phyloP scores from a whole-genome alignment of 2,329 filamentous ascomycete species.

The Pseudovirgaria hyperparasitica region DNA sequence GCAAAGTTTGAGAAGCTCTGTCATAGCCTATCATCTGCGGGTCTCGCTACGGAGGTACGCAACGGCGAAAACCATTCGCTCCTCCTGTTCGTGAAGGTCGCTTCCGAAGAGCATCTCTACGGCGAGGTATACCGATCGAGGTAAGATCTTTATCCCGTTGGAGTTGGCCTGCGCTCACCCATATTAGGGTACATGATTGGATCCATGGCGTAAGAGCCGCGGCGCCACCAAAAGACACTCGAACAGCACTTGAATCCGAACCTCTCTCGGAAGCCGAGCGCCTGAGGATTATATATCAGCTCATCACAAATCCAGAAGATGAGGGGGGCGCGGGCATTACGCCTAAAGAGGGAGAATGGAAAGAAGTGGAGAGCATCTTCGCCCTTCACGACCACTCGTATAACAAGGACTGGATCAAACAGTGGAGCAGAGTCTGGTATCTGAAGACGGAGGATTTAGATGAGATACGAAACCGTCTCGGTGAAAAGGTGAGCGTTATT shows the following conservation, averaged over 20 bases:
- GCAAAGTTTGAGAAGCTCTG: slow-evolving; percentile 68
- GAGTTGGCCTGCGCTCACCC: not conserved
- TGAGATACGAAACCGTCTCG: slow-evolving; percentile 37
- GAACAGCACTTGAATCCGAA: slow-evolving; percentile 54
- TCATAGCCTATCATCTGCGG: slow-evolving; percentile 59
- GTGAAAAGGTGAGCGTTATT: slow-evolving; percentile 28
- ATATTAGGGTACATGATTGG: slow-evolving; percentile 73
- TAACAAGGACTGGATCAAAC: slow-evolving; percentile 42
- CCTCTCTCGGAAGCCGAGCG: slow-evolving; percentile 81
- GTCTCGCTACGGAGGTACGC: slow-evolving; percentile 80
- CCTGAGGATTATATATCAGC: slow-evolving; percentile 73
- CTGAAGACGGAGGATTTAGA: slow-evolving; percentile 36
- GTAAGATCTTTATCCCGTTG: too few relatives aligned
- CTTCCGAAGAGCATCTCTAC: slow-evolving; percentile 60
- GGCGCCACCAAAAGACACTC: slow-evolving; percentile 62
- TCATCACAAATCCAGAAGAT: slow-evolving; percentile 39
- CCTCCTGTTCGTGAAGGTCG: slow-evolving; percentile 71
- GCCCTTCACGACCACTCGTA: slow-evolving; percentile 37
- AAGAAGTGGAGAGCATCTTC: slow-evolving; percentile 36
- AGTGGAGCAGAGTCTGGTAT: slow-evolving; percentile 35
- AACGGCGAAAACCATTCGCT: slow-evolving; percentile 63
- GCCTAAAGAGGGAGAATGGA: slow-evolving; percentile 37
- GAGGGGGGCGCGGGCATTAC: slow-evolving; percentile 40
- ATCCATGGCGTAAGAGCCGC: slow-evolving; percentile 72
- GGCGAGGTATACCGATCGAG: slow-evolving; percentile 74